phyloP scores from a whole-genome alignment of 805 yeast genomes.

The Komagataella pseudopastoris region DNA sequence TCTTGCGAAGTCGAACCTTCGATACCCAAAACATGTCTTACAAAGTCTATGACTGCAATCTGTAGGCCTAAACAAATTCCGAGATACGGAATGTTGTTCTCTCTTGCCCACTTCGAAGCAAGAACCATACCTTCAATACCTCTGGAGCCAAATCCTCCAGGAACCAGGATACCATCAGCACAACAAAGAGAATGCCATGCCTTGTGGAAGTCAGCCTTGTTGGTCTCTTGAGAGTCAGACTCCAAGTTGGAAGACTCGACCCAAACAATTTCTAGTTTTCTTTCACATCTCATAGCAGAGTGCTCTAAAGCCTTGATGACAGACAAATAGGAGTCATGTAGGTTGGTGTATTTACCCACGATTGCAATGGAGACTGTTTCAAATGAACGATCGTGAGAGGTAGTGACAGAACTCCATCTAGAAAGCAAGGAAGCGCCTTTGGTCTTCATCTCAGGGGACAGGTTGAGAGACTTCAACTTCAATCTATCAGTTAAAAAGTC shows the following conservation, averaged over 20 bases:
- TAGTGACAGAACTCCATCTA: slow-evolving; percentile 73
- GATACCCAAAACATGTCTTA: slow-evolving; percentile 63
- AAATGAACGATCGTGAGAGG: slow-evolving; percentile 67
- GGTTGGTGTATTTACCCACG: slow-evolving; percentile 93
- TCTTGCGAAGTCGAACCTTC: slow-evolving; percentile 69
- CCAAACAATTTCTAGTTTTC: slow-evolving; percentile 84
- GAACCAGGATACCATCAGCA: slow-evolving; percentile 94
- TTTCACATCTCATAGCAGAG: slow-evolving; percentile 79
- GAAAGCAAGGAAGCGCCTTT: slow-evolving; percentile 58
- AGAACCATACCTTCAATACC: slow-evolving; percentile 98
- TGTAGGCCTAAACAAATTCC: slow-evolving; percentile 98
- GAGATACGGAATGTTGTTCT: slow-evolving; percentile 81
- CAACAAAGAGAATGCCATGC: slow-evolving; percentile 91
- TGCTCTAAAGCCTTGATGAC: slow-evolving; percentile 95
- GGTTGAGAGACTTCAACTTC: slow-evolving; percentile 32
- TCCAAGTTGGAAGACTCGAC: slow-evolving; percentile 91
- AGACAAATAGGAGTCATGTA: slow-evolving; percentile 89
- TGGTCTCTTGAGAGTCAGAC: slow-evolving; percentile 44
- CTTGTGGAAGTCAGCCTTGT: slow-evolving; percentile 74
- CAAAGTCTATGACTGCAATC: slow-evolving; percentile 90
- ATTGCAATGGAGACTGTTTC: slow-evolving; percentile 89
- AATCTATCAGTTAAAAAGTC: slow-evolving; percentile 60
- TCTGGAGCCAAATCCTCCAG: slow-evolving; percentile 96
- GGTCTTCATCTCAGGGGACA: slow-evolving; percentile 35
- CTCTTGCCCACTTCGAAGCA: slow-evolving; percentile 98